Evolutionary conservation across 371 early-diverging fungal genomes (phyloP), one percentile per base, ranked within the genome.

Genomic region (Haplosporangium sp.): DNA sequence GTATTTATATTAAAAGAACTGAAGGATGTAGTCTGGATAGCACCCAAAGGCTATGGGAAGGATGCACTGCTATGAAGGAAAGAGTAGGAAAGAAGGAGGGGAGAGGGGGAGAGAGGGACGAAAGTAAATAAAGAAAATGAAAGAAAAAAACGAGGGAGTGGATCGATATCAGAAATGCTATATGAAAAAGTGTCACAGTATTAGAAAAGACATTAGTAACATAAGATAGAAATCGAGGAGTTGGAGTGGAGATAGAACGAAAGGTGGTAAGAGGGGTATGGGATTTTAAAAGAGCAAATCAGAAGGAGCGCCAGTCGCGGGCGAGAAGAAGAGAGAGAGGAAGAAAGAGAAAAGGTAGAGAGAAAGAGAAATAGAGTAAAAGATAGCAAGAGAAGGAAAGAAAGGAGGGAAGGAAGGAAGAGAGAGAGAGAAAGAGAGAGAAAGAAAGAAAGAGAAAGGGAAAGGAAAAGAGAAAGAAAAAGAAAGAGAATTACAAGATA

Each of bases 241-340:
- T 55, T 52, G 52, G 52, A 55, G 55, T 35, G 61, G 48, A 50
- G 50, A 50, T 50, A 50, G 50, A 50, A 52, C 13, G 19, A n/a
- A 44, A 52, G 20, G 40, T 34, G 44, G 44, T 15, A 34, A 52
- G 35, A 53, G 61, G 60, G 47, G 13, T n/a, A 52, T 11, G 53
- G 50, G 15, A 48, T 50, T 15, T 11, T 37, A 55, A 11, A 42
- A 35, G 47, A 37, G 55, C 37, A 20, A 10, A 5, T 13, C 19
- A 53, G 34, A 20, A 11, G 38, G 50, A 42, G 45, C 35, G 40
- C 38, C 34, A 35, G 45, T 11, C 37, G 20, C 39, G 37, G 44
- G 27, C 19, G 59, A 59, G 60, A 52, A 59, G 20, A 50, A 45
- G 11, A 27, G 44, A 35, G 45, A 6, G 19, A 11, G 35, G 34